These are phyloP conservation scores for Zancudomyces culisetae DNA, from an alignment of 371 early-diverging fungal species.

Conservation along the genomic window DNA sequence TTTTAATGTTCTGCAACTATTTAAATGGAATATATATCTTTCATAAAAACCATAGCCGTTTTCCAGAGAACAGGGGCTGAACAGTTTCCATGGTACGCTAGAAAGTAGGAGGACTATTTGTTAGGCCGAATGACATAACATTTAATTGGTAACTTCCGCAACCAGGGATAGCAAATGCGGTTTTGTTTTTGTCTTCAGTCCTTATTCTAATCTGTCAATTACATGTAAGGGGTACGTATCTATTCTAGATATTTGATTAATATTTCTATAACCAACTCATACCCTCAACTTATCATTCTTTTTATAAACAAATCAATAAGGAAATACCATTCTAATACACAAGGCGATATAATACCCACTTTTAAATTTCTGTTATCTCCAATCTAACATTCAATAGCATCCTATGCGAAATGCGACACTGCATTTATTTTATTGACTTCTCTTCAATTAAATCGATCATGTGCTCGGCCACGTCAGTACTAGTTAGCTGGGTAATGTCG, in stretches of 20 bases:
- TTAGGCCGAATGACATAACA: not conserved
- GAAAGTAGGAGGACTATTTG: not conserved
- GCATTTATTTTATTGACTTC: not conserved
- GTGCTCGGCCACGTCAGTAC: not conserved
- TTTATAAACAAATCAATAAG: not conserved
- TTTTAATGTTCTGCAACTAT: conserved; percentile 2
- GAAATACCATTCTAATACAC: not conserved
- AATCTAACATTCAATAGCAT: not conserved
- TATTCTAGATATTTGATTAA: conserved; percentile 17
- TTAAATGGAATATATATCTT: conserved; percentile 5
- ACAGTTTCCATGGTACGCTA: not conserved
- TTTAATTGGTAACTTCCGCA: not conserved
- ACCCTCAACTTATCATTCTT: conserved; percentile 18
- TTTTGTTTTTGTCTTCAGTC: conserved; percentile 18
- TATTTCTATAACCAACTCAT: conserved; percentile 18
- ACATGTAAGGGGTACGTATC: conserved; percentile 17
- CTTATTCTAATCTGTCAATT: conserved; percentile 21
- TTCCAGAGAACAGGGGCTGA: not conserved
- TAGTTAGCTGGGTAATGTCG: not conserved
- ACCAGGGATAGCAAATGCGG: conserved; percentile 22
- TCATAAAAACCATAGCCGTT: conserved; percentile 1
- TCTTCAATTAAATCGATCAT: not conserved
- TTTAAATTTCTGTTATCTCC: not conserved
- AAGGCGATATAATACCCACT: not conserved
- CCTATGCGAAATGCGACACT: not conserved